Evolutionary conservation across 805 yeast genomes (phyloP).

Genomic region (Pichia ethanolica): DNA sequence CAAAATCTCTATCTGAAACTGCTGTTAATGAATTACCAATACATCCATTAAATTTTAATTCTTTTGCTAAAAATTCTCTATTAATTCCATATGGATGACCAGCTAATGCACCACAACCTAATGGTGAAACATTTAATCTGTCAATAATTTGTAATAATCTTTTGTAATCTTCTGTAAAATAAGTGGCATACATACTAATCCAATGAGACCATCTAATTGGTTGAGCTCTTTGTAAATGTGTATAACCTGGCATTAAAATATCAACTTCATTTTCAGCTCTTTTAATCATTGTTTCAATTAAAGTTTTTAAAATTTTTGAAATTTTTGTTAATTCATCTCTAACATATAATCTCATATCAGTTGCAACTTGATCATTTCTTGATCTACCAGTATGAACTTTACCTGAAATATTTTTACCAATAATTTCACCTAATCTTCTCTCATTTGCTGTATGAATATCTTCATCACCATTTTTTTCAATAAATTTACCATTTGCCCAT

Average conservation of each 20-base stretch:
- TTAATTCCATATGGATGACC: conserved; percentile 99
- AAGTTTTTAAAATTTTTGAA: conserved; percentile 45
- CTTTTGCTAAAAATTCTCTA: conserved; percentile 77
- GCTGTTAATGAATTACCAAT: conserved; percentile 97
- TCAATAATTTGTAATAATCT: conserved; percentile 73
- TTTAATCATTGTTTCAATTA: conserved; percentile 58
- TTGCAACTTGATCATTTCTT: conserved; percentile 97
- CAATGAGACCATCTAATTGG: conserved; percentile 99
- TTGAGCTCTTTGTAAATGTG: conserved; percentile 97
- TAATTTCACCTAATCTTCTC: conserved; percentile 92
- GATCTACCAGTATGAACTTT: conserved; percentile 99
- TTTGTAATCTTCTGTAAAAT: conserved; percentile 83
- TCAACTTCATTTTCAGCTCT: conserved; percentile 86
- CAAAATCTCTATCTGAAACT: conserved; percentile 95
- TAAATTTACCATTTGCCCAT: conserved; percentile 68
- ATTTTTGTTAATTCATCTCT: conserved; percentile 68
- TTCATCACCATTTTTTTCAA: conserved; percentile 84
- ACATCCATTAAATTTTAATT: conserved; percentile 72
- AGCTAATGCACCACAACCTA: conserved; percentile 97
- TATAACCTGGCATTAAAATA: conserved; percentile 96
- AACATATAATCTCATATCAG: conserved; percentile 95
- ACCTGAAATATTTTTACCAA: conserved; percentile 90
- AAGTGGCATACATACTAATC: conserved; percentile 91
- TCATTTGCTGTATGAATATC: conserved; percentile 99
- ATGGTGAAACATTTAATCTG: conserved; percentile 82